Evolutionary conservation across 805 yeast species (phyloP), one percentile per base, ranked within the genome.

Genomic region (Zygoascus bituminiphila): DNA sequence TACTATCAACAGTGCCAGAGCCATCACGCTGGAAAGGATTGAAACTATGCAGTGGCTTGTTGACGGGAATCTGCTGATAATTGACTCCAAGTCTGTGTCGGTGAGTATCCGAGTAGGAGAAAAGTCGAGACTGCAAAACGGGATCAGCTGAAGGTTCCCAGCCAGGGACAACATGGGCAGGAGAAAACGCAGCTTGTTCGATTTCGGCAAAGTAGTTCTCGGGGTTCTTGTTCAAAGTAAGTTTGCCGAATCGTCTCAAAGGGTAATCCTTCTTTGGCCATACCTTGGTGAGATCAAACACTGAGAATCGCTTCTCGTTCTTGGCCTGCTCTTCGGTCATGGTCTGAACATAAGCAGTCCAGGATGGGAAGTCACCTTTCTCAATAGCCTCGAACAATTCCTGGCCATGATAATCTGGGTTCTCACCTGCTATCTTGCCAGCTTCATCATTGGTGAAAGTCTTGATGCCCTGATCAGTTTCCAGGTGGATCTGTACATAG

Each of bases 191-290:
- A 53, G 82, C 84, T 64, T 85, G 93, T 66, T 85, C 94, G 49
- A 84, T 76, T 65, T 85, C 95, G 44, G 95, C 95, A 65, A 86
- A 87, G 69, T 81, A 88, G 68, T 87, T 87, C 67, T 77, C 71
- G 51, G 95, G 93, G 69, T 87, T 87, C 68, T 84, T 86, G 67
- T 87, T 83, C 65, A 87, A 68, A 1, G 78, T 79, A 55, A 87
- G 71, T 65, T 80, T 81, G 65, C 95, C 96, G 63, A 88, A 82
- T 66, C 81, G 80, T 67, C 95, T 79, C 70, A 88, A 68, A 62
- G 96, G 96, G 75, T 79, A 88, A 49, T 87, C 82, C 58, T 70
- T 71, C 63, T 88, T 94, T 31, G 96, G 88, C 96, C 96, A 88
- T 48, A 85, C 84, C 72, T 88, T 88, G 54, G 96, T 88, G 66